Base-by-base conservation (phyloP, 2,329 filamentous ascomycete genomes). In the Ascochyta fabae region DNA sequence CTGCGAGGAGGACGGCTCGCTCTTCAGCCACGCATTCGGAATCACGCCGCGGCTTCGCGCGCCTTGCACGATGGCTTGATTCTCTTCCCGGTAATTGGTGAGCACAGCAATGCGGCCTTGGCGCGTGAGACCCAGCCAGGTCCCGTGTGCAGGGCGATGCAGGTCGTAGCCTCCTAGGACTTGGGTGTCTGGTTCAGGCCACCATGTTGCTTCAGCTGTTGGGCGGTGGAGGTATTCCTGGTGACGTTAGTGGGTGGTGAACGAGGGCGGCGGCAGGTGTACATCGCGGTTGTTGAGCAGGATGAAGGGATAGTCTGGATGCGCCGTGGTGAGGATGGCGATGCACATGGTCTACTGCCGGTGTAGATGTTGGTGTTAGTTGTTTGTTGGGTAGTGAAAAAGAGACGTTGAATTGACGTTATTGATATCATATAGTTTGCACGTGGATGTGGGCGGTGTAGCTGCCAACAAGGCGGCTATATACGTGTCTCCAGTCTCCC, bases 161-260 rank as follows among this genome's bases (percentile, higher is more conserved):
- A 88, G 78, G 68, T 88, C 86, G 40, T 85, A 84, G 22, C 85
- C 85, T 27, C 84, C 85, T 6, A 88, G 77, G 50, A 88, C 80
- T 58, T 86, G 77, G 15, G 73, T 64, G 62, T 84, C 72, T 3
- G 84, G 84, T 12, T 75, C 64, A 38, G 82, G 79, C 86, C 86
- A 88, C 84, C 84, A 88, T 62, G 78, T 74, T 55, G 83, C 84
- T 31, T 76, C 75, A 29, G 83, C 80, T 22, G 86, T 88, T 46
- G 86, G 86, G 31, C 86, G 83, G 58, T 79, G 79, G 47, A 88
- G 78, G 62, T 83, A 88, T 77, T 88, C 86, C 83, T 85, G 9
- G 3, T 24, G 9, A 6, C 44, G 22, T 70, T 48, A 62, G 53
- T 54, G 29, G 15, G 5, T 19, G 43, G 7, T 8, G n/a, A 35